These are phyloP conservation scores for Xylaria palmicola DNA, from an alignment of 495 filamentous ascomycete genomes.

Conservation along the genomic window DNA sequence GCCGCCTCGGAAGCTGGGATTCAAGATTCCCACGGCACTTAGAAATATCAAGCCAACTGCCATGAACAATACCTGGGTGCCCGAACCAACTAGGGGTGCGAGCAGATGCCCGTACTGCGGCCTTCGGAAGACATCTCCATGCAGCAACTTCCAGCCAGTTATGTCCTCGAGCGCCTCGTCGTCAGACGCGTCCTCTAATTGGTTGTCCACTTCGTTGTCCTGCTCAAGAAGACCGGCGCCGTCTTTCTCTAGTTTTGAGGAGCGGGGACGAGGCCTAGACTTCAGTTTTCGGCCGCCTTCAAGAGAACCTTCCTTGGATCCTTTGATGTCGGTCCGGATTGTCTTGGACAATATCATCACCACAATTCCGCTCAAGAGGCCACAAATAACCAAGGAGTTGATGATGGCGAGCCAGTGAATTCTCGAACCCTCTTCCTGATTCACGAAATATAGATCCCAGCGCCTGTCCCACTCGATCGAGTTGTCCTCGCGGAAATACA, in stretches of 20 bases:
- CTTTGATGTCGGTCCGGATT: slow-evolving; percentile 76
- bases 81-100: slow-evolving; percentile 83
- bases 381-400: slow-evolving; percentile 85
- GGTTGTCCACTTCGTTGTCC: slow-evolving; percentile 55
- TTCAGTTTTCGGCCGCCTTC: slow-evolving; percentile 61
- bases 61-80: slow-evolving; percentile 90
- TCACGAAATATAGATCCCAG: slow-evolving; percentile 93
- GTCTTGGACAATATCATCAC: slow-evolving; percentile 85
- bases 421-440: slow-evolving; percentile 79
- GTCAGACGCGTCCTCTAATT: slow-evolving; percentile 61
- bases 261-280: slow-evolving; percentile 46
- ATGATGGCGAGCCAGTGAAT: slow-evolving; percentile 93
- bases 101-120: slow-evolving; percentile 74
- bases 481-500: slow-evolving; percentile 86
- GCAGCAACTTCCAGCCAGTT: slow-evolving; percentile 92
- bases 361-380: slow-evolving; percentile 77
- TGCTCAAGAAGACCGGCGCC: slow-evolving; percentile 65
- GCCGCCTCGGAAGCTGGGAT: slow-evolving; percentile 88
- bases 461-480: slow-evolving; percentile 81
- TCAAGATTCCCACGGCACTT: slow-evolving; percentile 78
- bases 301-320: slow-evolving; percentile 59
- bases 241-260: slow-evolving; percentile 53
- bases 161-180: slow-evolving; percentile 81
- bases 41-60: slow-evolving; percentile 73
- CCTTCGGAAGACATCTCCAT: slow-evolving; percentile 88